Evolutionary conservation across 139 green algal species (phyloP), one percentile per base, ranked within the genome.

Genomic region (Haematococcus sp.): DNA sequence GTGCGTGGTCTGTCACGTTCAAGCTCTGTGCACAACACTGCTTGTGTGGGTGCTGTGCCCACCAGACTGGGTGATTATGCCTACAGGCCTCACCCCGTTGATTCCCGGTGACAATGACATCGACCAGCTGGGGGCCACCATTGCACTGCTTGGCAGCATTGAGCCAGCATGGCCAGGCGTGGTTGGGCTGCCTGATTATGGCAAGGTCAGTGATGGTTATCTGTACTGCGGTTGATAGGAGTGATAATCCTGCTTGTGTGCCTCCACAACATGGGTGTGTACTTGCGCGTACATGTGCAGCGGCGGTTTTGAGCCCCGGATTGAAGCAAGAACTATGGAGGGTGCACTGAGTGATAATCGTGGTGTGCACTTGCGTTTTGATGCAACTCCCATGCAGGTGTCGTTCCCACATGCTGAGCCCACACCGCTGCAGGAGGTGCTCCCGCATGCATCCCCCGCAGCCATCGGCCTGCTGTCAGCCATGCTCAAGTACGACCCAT

Each of bases 51-150:
- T n/a, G n/a, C n/a, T n/a, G n/a, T n/a, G n/a, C n/a, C n/a, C n/a
- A n/a, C n/a, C n/a, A n/a, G n/a, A n/a, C n/a, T n/a, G n/a, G n/a
- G n/a, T n/a, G n/a, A n/a, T n/a, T n/a, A 27, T 31, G 11, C 25
- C 4, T 33, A 44, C 76, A 82, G 79, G 71, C 30, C 66, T 82
- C 33, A 59, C 70, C 20, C 80, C 80, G 0, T 64, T 85, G 34
- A 56, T 85, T 0, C 80, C 80, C 0, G 80, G 80, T n/a, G 80
- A 85, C 17, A 82, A 80, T 44, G 80, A 85, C 75, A 85, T 85
- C 40, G 75, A 82, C 58, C 80, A 85, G 75, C 67, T 85, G 61
- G 61, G 71, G 3, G 51, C 67, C 51, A 76, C 73, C 23, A 82
- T 79, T 43, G 17, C 31, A 40, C 61, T 76, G 19, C 66, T 85